Evolutionary conservation across 371 early-diverging fungal genomes (phyloP).

Genomic region (Mucor piriformis): DNA sequence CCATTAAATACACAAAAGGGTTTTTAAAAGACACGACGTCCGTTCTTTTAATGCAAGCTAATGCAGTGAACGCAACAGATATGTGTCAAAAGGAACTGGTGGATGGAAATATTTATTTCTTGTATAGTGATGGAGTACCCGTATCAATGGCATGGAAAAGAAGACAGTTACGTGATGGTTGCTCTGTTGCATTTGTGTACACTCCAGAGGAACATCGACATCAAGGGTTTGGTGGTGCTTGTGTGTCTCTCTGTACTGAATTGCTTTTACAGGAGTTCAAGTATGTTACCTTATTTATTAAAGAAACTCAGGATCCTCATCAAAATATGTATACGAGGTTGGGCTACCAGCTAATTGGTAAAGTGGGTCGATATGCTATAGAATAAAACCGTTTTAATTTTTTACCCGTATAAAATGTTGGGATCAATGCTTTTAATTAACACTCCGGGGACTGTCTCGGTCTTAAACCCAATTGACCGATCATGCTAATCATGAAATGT

Average conservation of each 20-base stretch:
- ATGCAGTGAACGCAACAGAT: background rate
- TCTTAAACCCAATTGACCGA: constrained; percentile 3
- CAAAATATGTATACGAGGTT: constrained; percentile 16
- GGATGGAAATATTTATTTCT: background rate
- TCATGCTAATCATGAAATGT: background rate
- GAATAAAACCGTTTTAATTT: background rate
- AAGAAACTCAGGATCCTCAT: background rate
- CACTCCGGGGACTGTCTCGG: too few species aligned
- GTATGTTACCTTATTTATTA: constrained; percentile 19
- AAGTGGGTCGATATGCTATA: background rate
- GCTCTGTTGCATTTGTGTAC: constrained; percentile 20
- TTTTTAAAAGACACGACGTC: background rate
- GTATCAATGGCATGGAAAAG: constrained; percentile 25
- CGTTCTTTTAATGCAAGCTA: background rate
- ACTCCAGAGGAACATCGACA: constrained; percentile 7
- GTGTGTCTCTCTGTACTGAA: constrained; percentile 15
- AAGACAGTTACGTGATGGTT: constrained; percentile 14
- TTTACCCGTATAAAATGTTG: background rate
- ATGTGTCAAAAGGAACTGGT: background rate
- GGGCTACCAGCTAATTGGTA: constrained; percentile 7
- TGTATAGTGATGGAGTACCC: constrained; percentile 1
- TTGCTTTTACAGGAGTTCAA: constrained; percentile 6
- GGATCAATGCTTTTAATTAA: too few species aligned
- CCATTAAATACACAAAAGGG: background rate
- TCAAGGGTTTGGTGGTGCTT: constrained; percentile 12